phyloP scores from a whole-genome alignment of 345 rosid genomes.

The Hibiscus tridactylites region DNA sequence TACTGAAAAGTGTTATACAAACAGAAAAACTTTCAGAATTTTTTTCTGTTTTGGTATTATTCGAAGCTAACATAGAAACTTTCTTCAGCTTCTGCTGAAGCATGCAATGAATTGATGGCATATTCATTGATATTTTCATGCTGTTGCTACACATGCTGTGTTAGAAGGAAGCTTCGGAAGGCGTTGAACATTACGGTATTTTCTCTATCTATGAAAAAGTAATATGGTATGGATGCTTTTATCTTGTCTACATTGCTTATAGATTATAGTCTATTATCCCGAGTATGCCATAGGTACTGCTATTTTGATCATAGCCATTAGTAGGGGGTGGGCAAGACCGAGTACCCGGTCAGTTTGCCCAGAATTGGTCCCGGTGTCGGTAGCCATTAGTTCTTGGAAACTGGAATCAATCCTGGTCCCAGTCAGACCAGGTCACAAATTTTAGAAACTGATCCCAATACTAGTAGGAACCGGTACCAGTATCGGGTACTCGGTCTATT shows the following conservation, averaged over 20 bases:
- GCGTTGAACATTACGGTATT: constrained; percentile 71
- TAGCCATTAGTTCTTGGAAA: too few species aligned
- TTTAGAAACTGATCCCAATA: too few species aligned
- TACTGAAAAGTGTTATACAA: background rate
- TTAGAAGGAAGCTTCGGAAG: constrained; percentile 87
- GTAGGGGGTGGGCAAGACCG: too few species aligned
- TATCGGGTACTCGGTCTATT: too few species aligned
- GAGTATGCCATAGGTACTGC: background rate
- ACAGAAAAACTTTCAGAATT: background rate
- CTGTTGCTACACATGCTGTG: constrained; percentile 96
- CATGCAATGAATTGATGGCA: constrained; percentile 88
- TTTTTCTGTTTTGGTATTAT: constrained; percentile 5
- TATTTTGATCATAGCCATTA: too few species aligned
- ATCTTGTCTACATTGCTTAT: background rate
- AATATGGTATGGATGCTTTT: background rate
- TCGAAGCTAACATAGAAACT: constrained; percentile 14
- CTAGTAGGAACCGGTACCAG: too few species aligned
- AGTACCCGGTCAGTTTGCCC: too few species aligned
- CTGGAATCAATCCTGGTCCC: too few species aligned
- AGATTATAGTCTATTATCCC: background rate
- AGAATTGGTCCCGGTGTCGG: too few species aligned
- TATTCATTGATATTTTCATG: constrained; percentile 90
- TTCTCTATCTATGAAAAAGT: constrained; percentile 10
- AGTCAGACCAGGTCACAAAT: too few species aligned
- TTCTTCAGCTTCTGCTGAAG: constrained; percentile 81